Evolutionary conservation across 2,329 filamentous ascomycete genomes (phyloP).

Genomic region (Penicillium sp.): DNA sequence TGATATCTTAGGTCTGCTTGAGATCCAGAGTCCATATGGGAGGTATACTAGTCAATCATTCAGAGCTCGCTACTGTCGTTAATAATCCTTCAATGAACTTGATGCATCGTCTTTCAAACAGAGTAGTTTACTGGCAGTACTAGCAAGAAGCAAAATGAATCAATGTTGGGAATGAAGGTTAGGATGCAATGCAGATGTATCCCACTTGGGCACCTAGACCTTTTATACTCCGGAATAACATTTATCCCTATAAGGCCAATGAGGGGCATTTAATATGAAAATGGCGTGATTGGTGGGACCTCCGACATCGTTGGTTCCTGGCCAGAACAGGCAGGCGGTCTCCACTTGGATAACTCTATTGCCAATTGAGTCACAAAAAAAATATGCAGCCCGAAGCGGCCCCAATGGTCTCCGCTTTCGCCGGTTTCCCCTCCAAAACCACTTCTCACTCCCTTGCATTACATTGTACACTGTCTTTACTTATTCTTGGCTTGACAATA

Average conservation of each 20-base stretch:
- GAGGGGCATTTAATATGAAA: not conserved
- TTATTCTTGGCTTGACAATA: constrained; percentile 1
- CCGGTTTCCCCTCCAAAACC: constrained; percentile 6
- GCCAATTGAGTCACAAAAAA: constrained; percentile 11
- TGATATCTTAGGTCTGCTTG: not conserved
- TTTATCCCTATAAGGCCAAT: not conserved
- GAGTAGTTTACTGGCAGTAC: too few relatives aligned
- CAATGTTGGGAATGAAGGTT: not conserved
- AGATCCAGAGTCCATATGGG: not conserved
- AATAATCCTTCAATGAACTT: not conserved
- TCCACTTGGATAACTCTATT: constrained; percentile 9
- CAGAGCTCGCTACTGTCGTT: not conserved
- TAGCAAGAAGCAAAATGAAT: not conserved
- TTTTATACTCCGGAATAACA: not conserved
- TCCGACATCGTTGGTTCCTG: constrained; percentile 25
- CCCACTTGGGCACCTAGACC: not conserved
- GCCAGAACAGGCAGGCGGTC: constrained; percentile 17
- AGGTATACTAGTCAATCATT: not conserved
- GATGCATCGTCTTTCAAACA: not conserved
- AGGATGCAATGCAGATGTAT: not conserved
- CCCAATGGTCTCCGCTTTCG: constrained; percentile 27
- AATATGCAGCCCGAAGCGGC: constrained; percentile 16
- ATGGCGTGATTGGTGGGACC: constrained; percentile 24
- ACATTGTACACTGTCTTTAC: constrained; percentile 23
- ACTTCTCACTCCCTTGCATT: constrained; percentile 12